phyloP scores from a whole-genome alignment of 306 rosid species.

The Cucurbita pepo region DNA sequence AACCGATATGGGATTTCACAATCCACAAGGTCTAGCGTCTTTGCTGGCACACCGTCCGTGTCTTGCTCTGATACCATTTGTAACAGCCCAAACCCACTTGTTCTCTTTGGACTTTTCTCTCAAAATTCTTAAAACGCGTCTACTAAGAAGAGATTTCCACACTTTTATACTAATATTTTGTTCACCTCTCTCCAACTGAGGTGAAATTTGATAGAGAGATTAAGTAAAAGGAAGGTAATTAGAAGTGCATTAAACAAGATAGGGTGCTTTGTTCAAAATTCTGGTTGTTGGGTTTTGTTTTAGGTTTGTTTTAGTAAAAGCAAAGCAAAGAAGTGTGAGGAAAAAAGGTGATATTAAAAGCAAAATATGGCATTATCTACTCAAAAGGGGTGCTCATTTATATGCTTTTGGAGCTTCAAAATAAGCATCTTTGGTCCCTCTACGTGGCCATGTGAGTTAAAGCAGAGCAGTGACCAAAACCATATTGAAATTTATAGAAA shows the following conservation, averaged over 20 bases:
- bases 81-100: too few relatives aligned
- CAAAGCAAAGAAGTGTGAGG: constrained; percentile 42
- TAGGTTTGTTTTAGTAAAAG: constrained; percentile 61
- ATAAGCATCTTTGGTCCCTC: constrained; percentile 10
- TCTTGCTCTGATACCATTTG: too few relatives aligned
- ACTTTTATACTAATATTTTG: too few relatives aligned
- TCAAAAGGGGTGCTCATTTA: constrained; percentile 49
- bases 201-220: neutral
- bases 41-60: too few relatives aligned
- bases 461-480: neutral
- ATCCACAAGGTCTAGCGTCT: too few relatives aligned
- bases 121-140: too few relatives aligned
- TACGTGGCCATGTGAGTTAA: constrained; percentile 4
- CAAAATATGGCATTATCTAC: constrained; percentile 99
- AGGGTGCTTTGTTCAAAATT: neutral
- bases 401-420: constrained; percentile 9
- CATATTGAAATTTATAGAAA: neutral
- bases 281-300: neutral
- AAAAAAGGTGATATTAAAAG: constrained; percentile 67
- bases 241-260: neutral
- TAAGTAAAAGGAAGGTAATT: neutral
- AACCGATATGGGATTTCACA: too few relatives aligned
- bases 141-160: too few relatives aligned
- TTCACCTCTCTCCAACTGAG: too few relatives aligned
- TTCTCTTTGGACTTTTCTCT: too few relatives aligned